These are phyloP conservation scores for Symbiotaphrina buchneri DNA, from an alignment of 495 filamentous ascomycete genomes.

Conservation along the genomic window DNA sequence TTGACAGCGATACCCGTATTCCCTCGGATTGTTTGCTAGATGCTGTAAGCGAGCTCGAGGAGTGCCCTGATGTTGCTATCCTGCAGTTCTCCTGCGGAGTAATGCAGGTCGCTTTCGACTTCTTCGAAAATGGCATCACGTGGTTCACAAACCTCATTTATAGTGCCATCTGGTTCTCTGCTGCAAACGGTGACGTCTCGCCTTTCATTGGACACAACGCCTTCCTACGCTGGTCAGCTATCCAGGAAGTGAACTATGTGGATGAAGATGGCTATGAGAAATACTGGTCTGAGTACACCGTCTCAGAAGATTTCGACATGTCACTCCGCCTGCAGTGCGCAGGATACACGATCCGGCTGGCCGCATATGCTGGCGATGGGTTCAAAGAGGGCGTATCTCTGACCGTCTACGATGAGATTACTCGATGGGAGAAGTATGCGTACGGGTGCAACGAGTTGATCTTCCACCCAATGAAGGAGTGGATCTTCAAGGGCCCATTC, in stretches of 20 bases:
- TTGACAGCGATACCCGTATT: constrained; percentile 65
- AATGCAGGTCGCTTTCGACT: constrained; percentile 57
- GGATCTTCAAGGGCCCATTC: constrained; percentile 37
- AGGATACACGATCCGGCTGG: constrained; percentile 55
- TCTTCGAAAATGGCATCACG: constrained; percentile 20
- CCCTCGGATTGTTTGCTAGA: constrained; percentile 49
- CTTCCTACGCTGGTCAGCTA: constrained; percentile 54
- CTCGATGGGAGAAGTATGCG: constrained; percentile 71
- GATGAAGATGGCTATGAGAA: constrained; percentile 48
- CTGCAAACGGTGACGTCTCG: constrained; percentile 63
- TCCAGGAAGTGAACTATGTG: constrained; percentile 52
- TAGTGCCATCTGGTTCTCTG: constrained; percentile 52
- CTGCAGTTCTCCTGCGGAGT: constrained; percentile 65
- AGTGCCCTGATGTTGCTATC: constrained; percentile 57
- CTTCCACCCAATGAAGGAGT: constrained; percentile 44
- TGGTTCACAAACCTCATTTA: constrained; percentile 64
- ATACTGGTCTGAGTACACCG: constrained; percentile 66
- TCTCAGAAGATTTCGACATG: constrained; percentile 78
- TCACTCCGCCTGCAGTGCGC: constrained; percentile 50
- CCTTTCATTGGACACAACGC: constrained; percentile 59
- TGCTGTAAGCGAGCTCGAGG: constrained; percentile 61
- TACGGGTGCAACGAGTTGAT: constrained; percentile 74
- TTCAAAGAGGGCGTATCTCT: constrained; percentile 75
- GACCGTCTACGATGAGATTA: constrained; percentile 67
- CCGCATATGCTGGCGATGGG: constrained; percentile 47